Base-by-base conservation (phyloP, 768 basidiomycete species). In the Rhodosporidiobolus odoratus region DNA sequence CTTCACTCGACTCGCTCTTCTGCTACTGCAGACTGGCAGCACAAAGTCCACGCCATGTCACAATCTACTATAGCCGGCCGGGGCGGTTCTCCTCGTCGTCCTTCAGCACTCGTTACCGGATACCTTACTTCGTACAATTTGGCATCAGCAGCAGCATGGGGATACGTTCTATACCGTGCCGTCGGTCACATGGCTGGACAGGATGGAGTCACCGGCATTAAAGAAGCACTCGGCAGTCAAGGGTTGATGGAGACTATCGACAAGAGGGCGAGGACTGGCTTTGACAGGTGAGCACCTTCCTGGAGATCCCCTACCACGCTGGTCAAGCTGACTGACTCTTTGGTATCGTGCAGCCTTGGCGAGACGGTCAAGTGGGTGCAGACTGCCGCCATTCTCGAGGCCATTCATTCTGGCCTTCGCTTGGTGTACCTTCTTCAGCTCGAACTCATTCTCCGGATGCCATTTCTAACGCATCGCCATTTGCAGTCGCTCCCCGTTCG, bases 41-140 rank as follows among this genome's bases (percentile, higher is more conserved):
- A n/a, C n/a, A n/a, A n/a, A n/a, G n/a, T n/a, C n/a, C n/a, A n/a
- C n/a, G n/a, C n/a, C n/a, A n/a, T n/a, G n/a, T n/a, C n/a, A n/a
- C n/a, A n/a, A n/a, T n/a, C n/a, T n/a, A n/a, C n/a, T n/a, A n/a
- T n/a, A n/a, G n/a, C n/a, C n/a, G n/a, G n/a, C n/a, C n/a, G n/a
- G n/a, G n/a, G n/a, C n/a, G n/a, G n/a, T n/a, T n/a, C 43, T 43
- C 21, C 43, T 21, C 43, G 43, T 10, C 12, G 23, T 13, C 69
- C 47, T 9, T 57, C 58, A 12, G 13, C 56, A 25, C 40, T 54
- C 37, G 21, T 37, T n/a, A 40, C 54, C 17, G 16, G 48, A 78
- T 96, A 95, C 81, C 84, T 97, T 5, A 75, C 90, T 65, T 78
- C 81, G 0, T 97, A 93, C 84, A 96, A 97, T 81, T 75, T 84